phyloP scores from a whole-genome alignment of 345 rosid genomes.

The Salix viminalis region DNA sequence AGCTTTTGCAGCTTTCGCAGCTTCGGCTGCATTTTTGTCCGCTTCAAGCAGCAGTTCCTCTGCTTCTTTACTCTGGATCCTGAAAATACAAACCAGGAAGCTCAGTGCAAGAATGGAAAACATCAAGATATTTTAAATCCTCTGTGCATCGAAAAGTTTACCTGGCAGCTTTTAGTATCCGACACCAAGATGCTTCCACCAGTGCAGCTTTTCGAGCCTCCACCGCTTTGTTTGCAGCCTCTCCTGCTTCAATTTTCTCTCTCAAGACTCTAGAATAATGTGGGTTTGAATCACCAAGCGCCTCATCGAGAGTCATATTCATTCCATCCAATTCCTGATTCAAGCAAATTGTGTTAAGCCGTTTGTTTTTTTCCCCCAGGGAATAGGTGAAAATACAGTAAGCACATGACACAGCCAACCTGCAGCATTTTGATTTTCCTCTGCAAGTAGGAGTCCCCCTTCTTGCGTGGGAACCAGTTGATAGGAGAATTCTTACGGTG shows the following conservation, averaged over 20 bases:
- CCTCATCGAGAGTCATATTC: slow-evolving; percentile 87
- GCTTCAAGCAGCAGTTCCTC: slow-evolving; percentile 52
- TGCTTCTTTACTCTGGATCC: slow-evolving; percentile 78
- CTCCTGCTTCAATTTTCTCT: slow-evolving; percentile 90
- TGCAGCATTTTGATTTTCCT: slow-evolving; percentile 88
- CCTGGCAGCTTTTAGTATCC: slow-evolving; percentile 88
- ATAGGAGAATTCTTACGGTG: slow-evolving; percentile 75
- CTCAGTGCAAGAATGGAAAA: slow-evolving; percentile 1
- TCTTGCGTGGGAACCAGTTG: slow-evolving; percentile 83
- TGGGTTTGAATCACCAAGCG: slow-evolving; percentile 81
- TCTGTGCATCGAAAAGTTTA: slow-evolving; percentile 15
- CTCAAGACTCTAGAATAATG: slow-evolving; percentile 79
- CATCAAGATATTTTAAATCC: neutral
- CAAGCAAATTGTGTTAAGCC: neutral
- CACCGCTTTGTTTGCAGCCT: slow-evolving; percentile 79
- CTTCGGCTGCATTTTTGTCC: slow-evolving; percentile 73
- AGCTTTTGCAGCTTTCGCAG: slow-evolving; percentile 81
- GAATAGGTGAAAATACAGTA: neutral
- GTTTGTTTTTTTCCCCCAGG: too few species aligned
- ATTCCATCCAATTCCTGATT: slow-evolving; percentile 82
- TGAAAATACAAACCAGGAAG: slow-evolving; percentile 19
- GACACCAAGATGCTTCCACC: slow-evolving; percentile 94
- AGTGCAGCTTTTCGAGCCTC: slow-evolving; percentile 87
- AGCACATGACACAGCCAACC: slow-evolving; percentile 35
- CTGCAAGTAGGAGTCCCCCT: slow-evolving; percentile 69